A percentile compares a stretch with the other conserved stretches of the same genome.
These are phyloP conservation scores for Fusarium sp. DNA, from an alignment of 2,329 filamentous ascomycete genomes.

Conservation along the genomic window DNA sequence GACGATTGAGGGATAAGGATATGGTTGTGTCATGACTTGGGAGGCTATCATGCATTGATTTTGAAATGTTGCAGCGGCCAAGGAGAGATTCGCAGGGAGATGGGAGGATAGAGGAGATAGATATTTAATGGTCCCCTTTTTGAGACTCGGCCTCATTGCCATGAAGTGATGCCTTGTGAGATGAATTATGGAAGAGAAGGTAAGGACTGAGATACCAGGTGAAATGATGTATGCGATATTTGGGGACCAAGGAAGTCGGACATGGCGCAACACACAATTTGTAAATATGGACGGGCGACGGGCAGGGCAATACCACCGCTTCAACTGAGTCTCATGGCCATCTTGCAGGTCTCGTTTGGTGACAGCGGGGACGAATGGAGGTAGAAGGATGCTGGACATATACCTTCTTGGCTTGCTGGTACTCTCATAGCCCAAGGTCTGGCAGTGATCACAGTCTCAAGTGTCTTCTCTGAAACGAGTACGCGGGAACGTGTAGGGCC, in stretches of 20 bases:
- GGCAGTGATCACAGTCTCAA: neutral
- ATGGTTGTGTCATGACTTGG: neutral
- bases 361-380: neutral
- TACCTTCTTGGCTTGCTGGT: neutral
- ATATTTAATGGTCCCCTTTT: slow-evolving; percentile 16
- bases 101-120: slow-evolving; percentile 14
- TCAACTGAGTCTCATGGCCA: neutral
- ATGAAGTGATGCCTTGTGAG: neutral
- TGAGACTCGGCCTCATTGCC: neutral
- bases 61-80: neutral
- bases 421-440: neutral
- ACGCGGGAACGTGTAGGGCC: neutral
- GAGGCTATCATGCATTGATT: slow-evolving; percentile 2
- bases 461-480: neutral
- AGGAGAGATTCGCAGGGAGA: neutral
- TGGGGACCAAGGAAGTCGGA: neutral
- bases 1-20: neutral
- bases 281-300: neutral
- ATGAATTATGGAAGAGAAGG: neutral
- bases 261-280: neutral
- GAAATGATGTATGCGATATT: neutral
- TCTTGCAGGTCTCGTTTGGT: neutral
- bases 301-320: neutral
- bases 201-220: neutral
- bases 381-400: neutral